Evolutionary conservation across 1,284 basidiomycete species (phyloP), one percentile per base, ranked within the genome.

Genomic region (Sporisorium exsertum): DNA sequence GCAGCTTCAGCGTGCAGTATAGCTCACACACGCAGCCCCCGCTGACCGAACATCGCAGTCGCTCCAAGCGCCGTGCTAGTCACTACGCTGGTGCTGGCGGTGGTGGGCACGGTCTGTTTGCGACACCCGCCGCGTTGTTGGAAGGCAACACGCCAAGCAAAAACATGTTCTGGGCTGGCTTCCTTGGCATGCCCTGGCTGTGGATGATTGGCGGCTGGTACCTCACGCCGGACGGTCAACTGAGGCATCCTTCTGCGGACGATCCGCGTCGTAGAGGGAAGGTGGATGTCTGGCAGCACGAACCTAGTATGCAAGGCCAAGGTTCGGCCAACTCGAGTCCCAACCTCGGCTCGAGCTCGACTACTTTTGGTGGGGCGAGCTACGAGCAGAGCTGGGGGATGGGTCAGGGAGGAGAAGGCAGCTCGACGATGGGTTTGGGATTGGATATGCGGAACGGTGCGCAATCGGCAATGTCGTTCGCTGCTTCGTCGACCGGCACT

Each of bases 171-270:
- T 80, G 69, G 63, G 77, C 77, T 12, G 80, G 80, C 13, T 82
- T 82, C 64, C 64, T 79, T 18, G 73, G 73, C 42, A 82, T 82
- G 80, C 80, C 80, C 18, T 82, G 80, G 80, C 65, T 82, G 20
- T 82, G 80, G 80, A 74, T 82, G 47, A 71, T 82, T 22, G 80
- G 80, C 9, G 80, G 80, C 20, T 82, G 80, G 80, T 76, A 64
- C 27, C 58, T 81, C 9, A 62, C 62, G 12, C 35, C 61, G 0
- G 67, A 80, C 49, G 79, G 77, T 8, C 61, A 66, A 49, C 53
- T 64, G 15, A 49, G 61, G 40, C 59, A 68, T 47, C 62, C 65
- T 20, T 64, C 64, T 16, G 49, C 62, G 3, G 57, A 66, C 45
- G 60, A 54, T 57, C 50, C 56, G 18, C 47, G 63, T 13, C 47